Evolutionary conservation across 495 filamentous ascomycete genomes (phyloP), one percentile per base, ranked within the genome.

Genomic region (Neurospora sp.): DNA sequence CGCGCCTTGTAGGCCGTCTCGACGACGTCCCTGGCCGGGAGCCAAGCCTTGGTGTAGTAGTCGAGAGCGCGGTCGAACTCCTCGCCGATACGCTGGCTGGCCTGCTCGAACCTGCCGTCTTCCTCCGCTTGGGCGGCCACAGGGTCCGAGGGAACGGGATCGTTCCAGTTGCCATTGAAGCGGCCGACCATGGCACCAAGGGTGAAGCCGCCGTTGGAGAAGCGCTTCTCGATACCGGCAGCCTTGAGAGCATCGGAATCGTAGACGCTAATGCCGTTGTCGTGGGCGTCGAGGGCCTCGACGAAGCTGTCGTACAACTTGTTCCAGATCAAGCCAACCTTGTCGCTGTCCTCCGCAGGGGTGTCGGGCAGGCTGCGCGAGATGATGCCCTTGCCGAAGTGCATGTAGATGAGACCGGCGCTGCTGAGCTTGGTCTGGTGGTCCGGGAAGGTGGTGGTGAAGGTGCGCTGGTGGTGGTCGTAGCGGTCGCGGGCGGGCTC

Each of bases 401-500:
- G 95, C 88, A 97, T 89, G 85, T 94, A 99, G 3, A 99, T 93
- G 18, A 99, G 86, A 0, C 96, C 96, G 0, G 96, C 96, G 74
- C 92, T 94, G 72, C 92, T 96, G 69, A 99, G 90, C 85, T 96
- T 97, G 44, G 96, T 99, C 41, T 81, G 79, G 72, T 90, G 91
- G 42, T 86, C 86, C 23, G 94, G 93, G 81, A 90, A 90, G 46
- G 89, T 92, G 74, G 93, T 92, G 72, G 81, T 79, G 84, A 99
- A 99, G 76, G 89, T 91, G 71, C 94, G 93, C 83, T 99, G 96
- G 87, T 99, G 96, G 85, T 99, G 96, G 82, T 99, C 96, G 84
- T 92, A 99, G 74, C 94, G 92, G 82, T 94, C 89, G 73, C 77
- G 81, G 31, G 86, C 76, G 39, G 93, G 79, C 77, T 96, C 90